Base-by-base conservation (phyloP, 305 asterid genomes). In the Plantago coronopus region DNA sequence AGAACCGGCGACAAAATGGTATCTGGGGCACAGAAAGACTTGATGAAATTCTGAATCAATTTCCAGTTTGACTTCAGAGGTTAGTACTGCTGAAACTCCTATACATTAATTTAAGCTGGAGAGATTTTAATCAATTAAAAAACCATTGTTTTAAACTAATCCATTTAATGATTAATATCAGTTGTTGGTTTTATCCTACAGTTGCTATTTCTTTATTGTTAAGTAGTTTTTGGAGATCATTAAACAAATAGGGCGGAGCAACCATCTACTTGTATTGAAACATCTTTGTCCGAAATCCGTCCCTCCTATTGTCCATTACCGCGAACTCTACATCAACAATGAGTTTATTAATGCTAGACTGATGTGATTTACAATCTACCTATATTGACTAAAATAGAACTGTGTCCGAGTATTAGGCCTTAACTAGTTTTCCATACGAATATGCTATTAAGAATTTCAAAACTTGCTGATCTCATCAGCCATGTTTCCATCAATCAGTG, bases 221-320 rank as follows among this genome's bases (percentile, higher is more conserved):
- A 43, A 48, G 62, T 21, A 54, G 54, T 61, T 68, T 57, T 54
- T 20, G 48, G 27, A 34, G 12, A 6, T 34, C 37, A 21, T 49
- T 60, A 53, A 38, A 45, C 51, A 78, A 69, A 71, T 65, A 65
- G 80, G 81, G 86, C 79, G 84, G 95, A 78, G 82, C 84, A 61
- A 58, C 82, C 84, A 69, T 74, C 37, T 68, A 59, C 64, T 62
- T 61, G 55, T 56, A 47, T 64, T 54, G 59, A 64, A 44, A 65
- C 69, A 67, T 75, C 54, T 29, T 72, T 76, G 74, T 68, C 72
- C 49, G 15, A 64, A 69, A 46, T 81, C 79, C 75, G 86, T 80
- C 89, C 69, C 59, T 72, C 62, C 62, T 74, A 54, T 84, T 86
- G 94, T 81, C 94, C 62, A 34, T 72, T 79, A 62, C 81, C 74